Conservation (phyloP, 2,329 filamentous ascomycete genomes). For the Botrytis paeoniae region DNA sequence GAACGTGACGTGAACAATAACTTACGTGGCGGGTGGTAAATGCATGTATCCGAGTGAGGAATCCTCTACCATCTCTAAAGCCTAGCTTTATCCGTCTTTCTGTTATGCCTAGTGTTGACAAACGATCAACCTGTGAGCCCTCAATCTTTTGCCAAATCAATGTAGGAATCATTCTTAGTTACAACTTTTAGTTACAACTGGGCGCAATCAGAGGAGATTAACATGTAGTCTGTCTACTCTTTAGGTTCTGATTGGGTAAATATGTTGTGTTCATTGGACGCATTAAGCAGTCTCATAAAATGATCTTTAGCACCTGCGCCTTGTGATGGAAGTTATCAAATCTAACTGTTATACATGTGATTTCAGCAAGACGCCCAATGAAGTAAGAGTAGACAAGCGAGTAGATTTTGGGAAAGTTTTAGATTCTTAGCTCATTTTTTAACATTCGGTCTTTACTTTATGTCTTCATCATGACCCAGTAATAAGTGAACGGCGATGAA, state of each 20-base stretch:
- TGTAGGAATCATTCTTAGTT: neutral
- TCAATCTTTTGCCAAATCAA: neutral
- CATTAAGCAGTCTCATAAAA: neutral
- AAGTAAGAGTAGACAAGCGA: neutral
- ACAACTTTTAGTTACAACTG: neutral
- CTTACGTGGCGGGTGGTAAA: slow-evolving; percentile 5
- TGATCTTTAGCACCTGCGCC: neutral
- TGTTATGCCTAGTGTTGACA: neutral
- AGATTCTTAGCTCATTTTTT: neutral
- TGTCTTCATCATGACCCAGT: neutral
- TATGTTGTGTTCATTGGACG: neutral
- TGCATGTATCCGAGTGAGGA: neutral
- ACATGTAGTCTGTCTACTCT: neutral
- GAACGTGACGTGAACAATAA: neutral
- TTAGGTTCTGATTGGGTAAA: neutral
- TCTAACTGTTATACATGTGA: neutral
- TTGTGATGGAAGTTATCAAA: neutral
- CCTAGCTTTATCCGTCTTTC: neutral
- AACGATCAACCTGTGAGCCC: neutral
- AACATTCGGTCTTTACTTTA: neutral
- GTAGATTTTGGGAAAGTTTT: neutral
- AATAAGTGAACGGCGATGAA: neutral
- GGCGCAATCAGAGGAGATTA: neutral
- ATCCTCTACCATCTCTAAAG: neutral
- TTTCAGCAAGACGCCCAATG: neutral